A percentile compares a stretch with the other conserved stretches of the same genome.
phyloP scores from a whole-genome alignment of 192 early-diverging fungal genomes.

The Bifiguratus adelaidae region DNA sequence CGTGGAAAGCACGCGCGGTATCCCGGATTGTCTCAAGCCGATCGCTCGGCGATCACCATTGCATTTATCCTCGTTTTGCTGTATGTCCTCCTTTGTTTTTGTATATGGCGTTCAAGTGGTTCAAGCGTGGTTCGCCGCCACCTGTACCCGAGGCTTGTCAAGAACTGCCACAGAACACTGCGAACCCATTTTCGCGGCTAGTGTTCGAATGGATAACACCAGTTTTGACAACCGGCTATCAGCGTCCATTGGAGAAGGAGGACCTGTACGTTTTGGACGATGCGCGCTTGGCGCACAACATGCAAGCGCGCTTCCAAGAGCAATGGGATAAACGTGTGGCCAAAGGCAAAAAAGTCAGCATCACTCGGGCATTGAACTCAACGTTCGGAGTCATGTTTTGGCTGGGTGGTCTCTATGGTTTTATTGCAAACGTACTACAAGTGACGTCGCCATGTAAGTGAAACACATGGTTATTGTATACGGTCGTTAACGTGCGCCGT shows the following conservation, averaged over 20 bases:
- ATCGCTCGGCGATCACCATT: too few species aligned
- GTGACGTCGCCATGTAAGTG: conserved; percentile 11
- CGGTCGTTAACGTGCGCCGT: too few species aligned
- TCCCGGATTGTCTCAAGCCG: too few species aligned
- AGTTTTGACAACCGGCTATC: conserved; percentile 53
- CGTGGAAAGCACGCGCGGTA: too few species aligned
- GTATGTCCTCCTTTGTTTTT: too few species aligned
- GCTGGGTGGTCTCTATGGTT: conserved; percentile 17
- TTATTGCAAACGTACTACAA: conserved; percentile 22
- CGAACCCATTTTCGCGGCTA: conserved; percentile 43
- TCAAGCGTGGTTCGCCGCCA: neutral
- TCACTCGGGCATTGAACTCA: conserved; percentile 26
- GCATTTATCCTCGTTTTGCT: too few species aligned
- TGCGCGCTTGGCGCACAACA: conserved; percentile 11
- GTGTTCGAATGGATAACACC: conserved; percentile 54
- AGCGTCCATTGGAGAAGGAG: conserved; percentile 47
- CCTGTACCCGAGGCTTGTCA: neutral
- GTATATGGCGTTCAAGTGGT: conserved; percentile 2
- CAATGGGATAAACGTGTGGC: conserved; percentile 14
- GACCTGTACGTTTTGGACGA: conserved; percentile 42
- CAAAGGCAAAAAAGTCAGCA: conserved; percentile 15
- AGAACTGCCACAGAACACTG: conserved; percentile 31
- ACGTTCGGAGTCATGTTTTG: conserved; percentile 27
- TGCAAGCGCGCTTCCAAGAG: conserved; percentile 13
- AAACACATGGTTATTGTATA: too few species aligned